A percentile compares a stretch with the other conserved stretches of the same genome.
phyloP scores from a whole-genome alignment of 352 stramenopile species.

The Phytophthora pini region DNA sequence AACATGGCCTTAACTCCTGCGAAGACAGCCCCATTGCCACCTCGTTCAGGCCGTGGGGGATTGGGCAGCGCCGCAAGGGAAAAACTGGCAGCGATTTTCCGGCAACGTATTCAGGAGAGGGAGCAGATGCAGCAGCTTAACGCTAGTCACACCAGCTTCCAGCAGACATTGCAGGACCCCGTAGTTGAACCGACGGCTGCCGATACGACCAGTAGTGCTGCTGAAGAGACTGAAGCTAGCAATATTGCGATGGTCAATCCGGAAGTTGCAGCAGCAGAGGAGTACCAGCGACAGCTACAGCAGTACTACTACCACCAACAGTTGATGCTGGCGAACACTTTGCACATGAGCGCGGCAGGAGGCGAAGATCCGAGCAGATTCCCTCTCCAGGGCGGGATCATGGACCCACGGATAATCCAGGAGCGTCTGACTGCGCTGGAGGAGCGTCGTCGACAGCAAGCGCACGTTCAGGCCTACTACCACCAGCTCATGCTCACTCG shows the following conservation, averaged over 20 bases:
- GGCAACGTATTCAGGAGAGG: conserved; percentile 56
- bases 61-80: conserved; percentile 46
- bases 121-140: conserved; percentile 47
- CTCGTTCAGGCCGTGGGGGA: conserved; percentile 8
- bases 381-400: conserved; percentile 50
- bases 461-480: conserved; percentile 65
- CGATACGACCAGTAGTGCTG: background rate
- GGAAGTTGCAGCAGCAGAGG: conserved; percentile 39
- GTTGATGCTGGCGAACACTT: conserved; percentile 50
- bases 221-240: conserved; percentile 8
- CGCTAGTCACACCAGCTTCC: conserved; percentile 17
- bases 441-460: conserved; percentile 55
- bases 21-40: conserved; percentile 16
- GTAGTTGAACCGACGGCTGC: conserved; percentile 3
- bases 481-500: conserved; percentile 51
- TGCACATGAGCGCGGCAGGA: conserved; percentile 33
- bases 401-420: conserved; percentile 71
- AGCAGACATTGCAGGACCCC: conserved; percentile 41
- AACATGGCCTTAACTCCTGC: conserved; percentile 4
- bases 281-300: conserved; percentile 61
- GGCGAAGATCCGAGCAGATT: conserved; percentile 30
- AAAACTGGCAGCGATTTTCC: conserved; percentile 71
- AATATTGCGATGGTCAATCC: conserved; percentile 17
- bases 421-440: conserved; percentile 60
- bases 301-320: conserved; percentile 80